Evolutionary conservation across 208 protist genomes (phyloP).

Genomic region (Strigomonas culicis): DNA sequence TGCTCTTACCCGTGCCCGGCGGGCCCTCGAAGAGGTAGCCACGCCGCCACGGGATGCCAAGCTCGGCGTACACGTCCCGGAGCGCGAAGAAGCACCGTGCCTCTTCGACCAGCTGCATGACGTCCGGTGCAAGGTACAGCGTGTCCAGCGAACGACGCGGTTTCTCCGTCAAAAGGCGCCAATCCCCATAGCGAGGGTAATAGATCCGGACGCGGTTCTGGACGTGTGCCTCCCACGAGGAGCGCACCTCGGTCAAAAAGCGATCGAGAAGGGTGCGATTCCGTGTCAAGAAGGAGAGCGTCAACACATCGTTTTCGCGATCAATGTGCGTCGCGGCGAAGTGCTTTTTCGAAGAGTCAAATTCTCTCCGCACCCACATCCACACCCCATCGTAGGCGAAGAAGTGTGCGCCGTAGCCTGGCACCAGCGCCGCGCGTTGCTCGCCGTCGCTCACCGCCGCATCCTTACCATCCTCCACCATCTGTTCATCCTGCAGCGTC

Average conservation of each 20-base stretch:
- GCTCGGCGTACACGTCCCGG: conserved; percentile 72
- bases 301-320: conserved; percentile 74
- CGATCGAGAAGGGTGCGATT: conserved; percentile 41
- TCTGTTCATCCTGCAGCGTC: conserved; percentile 47
- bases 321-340: conserved; percentile 32
- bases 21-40: conserved; percentile 93
- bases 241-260: conserved; percentile 53
- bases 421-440: conserved; percentile 44
- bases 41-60: conserved; percentile 94
- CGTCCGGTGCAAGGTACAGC: conserved; percentile 54
- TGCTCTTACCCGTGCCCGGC: conserved; percentile 94
- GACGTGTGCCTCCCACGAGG: conserved; percentile 50
- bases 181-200: conserved; percentile 48
- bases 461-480: conserved; percentile 7
- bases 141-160: conserved; percentile 62
- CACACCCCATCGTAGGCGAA: conserved; percentile 50
- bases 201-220: conserved; percentile 66
- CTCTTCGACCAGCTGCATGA: conserved; percentile 68
- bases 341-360: conserved; percentile 69
- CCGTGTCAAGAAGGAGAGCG: conserved; percentile 67
- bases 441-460: conserved; percentile 9
- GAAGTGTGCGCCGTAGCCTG: conserved; percentile 80
- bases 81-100: conserved; percentile 76
- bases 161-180: conserved; percentile 67
- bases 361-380: conserved; percentile 65